Conservation (phyloP, 2,329 filamentous ascomycete genomes). For the Rhexocercosporidium sp. region DNA sequence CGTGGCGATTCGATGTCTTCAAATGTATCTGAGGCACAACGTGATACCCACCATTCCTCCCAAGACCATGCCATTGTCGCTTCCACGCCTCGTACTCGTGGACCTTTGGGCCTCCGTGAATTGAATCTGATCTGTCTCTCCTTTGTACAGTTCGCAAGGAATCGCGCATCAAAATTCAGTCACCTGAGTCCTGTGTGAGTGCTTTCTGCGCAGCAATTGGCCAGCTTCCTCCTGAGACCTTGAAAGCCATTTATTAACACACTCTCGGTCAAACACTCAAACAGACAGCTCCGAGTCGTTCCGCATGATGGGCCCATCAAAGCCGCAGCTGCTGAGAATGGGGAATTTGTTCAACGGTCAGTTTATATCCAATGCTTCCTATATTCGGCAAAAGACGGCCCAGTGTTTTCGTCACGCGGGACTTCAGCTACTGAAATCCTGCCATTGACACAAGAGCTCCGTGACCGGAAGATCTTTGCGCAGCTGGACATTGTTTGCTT, state of each 20-base stretch:
- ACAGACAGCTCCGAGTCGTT: not conserved
- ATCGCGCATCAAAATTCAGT: constrained; percentile 39
- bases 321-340: constrained; percentile 18
- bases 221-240: constrained; percentile 16
- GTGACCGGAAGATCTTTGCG: constrained; percentile 14
- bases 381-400: constrained; percentile 30
- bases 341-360: not conserved
- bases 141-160: constrained; percentile 24
- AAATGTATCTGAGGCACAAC: constrained; percentile 22
- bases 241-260: constrained; percentile 24
- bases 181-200: constrained; percentile 42
- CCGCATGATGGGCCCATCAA: not conserved
- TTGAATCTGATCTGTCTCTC: constrained; percentile 25
- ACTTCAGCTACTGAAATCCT: constrained; percentile 18
- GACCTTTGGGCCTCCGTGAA: constrained; percentile 27
- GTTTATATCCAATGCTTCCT: constrained; percentile 35
- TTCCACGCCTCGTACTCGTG: constrained; percentile 24
- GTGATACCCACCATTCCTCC: constrained; percentile 22
- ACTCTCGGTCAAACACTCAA: constrained; percentile 18
- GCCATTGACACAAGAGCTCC: constrained; percentile 15
- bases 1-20: constrained; percentile 31
- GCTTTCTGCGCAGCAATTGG: constrained; percentile 33
- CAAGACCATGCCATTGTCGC: constrained; percentile 5
- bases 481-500: constrained; percentile 9
- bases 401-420: constrained; percentile 25